Evolutionary conservation across 1,139 yeast genomes (phyloP).

Genomic region (Geotrichum australiense): DNA sequence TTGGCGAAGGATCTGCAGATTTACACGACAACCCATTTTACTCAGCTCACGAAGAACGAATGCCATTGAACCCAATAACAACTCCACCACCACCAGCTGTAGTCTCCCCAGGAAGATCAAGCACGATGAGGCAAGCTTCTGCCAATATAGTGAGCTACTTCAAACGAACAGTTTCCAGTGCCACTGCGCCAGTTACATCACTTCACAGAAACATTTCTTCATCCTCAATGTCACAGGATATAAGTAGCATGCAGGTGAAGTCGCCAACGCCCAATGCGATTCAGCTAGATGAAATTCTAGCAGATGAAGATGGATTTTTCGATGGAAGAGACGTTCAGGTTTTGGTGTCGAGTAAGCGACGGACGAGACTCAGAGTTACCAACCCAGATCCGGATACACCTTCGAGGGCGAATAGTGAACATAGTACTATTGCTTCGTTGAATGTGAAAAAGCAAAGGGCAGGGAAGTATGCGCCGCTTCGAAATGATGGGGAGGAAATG

Average conservation of each 20-base stretch:
- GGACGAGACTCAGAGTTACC: constrained; percentile 54
- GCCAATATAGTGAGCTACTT: constrained; percentile 10
- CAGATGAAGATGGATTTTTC: constrained; percentile 38
- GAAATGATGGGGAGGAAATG: background rate
- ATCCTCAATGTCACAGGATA: constrained; percentile 8
- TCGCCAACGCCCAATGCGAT: constrained; percentile 4
- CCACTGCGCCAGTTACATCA: constrained; percentile 6
- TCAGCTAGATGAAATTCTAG: constrained; percentile 18
- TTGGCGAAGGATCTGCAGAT: constrained; percentile 14
- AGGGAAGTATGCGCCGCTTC: constrained; percentile 6
- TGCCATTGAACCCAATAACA: background rate
- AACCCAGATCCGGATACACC: constrained; percentile 44
- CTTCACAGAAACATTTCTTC: constrained; percentile 1
- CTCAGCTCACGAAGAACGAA: constrained; percentile 4
- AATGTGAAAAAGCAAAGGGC: constrained; percentile 12
- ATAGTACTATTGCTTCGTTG: constrained; percentile 14
- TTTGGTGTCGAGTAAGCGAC: constrained; percentile 61
- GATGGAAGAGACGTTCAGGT: constrained; percentile 63
- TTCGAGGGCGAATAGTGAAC: constrained; percentile 17
- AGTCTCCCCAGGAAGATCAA: constrained; percentile 9
- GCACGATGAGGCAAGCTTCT: constrained; percentile 13
- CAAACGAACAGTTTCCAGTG: constrained; percentile 8
- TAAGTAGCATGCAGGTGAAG: constrained; percentile 4
- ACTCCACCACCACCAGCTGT: too few species aligned
- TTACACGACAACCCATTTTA: constrained; percentile 15